phyloP scores from a whole-genome alignment of 305 asterid species.

The Fraxinus floribunda region DNA sequence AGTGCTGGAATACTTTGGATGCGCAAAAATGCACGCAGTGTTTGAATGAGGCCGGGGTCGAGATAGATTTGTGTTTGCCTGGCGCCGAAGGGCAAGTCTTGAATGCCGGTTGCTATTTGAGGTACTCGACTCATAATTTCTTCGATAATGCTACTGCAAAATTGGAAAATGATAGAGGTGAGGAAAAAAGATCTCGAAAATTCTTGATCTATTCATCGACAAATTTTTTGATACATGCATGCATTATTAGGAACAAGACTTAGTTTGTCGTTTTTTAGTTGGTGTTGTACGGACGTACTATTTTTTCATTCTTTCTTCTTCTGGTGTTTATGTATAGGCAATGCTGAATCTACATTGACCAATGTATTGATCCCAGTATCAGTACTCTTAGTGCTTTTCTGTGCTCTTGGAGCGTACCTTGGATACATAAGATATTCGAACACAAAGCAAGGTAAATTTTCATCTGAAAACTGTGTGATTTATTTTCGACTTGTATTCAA shows the following conservation, averaged over 20 bases:
- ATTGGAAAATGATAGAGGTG: neutral
- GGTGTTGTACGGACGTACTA: neutral
- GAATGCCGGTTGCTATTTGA: constrained; percentile 27
- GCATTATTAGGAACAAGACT: neutral
- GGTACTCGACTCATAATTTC: constrained; percentile 26
- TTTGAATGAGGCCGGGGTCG: constrained; percentile 14
- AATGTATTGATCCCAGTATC: constrained; percentile 2
- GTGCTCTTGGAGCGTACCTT: constrained; percentile 12
- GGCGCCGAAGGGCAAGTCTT: constrained; percentile 22
- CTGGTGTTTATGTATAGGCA: neutral
- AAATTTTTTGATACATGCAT: too few species aligned
- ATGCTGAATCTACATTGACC: neutral
- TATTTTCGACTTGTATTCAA: neutral
- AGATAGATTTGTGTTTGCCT: constrained; percentile 19
- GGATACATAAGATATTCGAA: constrained; percentile 16
- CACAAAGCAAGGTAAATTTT: constrained; percentile 3
- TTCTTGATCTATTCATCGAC: neutral
- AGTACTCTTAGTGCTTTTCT: constrained; percentile 12
- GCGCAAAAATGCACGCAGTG: neutral
- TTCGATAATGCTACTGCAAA: constrained; percentile 13
- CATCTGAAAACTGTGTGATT: neutral
- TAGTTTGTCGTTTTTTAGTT: neutral
- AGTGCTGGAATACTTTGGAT: constrained; percentile 17
- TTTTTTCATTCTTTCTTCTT: neutral
- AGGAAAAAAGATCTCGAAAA: neutral